These are phyloP conservation scores for Cinchona pubescens DNA, from an alignment of 257 asterid genomes.

Conservation along the genomic window DNA sequence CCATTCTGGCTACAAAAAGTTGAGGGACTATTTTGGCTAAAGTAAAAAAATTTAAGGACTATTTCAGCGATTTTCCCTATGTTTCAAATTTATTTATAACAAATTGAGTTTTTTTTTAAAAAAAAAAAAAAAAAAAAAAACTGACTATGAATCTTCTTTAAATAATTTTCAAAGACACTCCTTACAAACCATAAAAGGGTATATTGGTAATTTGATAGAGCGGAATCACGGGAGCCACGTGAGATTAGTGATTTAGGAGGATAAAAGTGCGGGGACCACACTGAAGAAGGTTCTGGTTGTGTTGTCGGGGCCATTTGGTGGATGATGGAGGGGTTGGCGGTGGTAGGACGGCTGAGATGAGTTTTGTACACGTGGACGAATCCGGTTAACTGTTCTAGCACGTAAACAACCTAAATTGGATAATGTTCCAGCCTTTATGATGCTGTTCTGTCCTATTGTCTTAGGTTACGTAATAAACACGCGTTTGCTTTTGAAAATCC, in stretches of 20 bases:
- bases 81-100: no score
- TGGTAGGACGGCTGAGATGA: constrained; percentile 40
- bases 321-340: constrained; percentile 37
- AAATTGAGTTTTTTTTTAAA: no score
- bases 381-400: constrained; percentile 26
- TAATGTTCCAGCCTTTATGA: constrained; percentile 34
- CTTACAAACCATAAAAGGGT: no score
- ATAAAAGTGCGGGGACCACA: constrained; percentile 45
- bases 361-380: constrained; percentile 41
- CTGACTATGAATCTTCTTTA: no score
- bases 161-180: no score
- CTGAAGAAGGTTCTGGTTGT: constrained; percentile 41
- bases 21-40: no score
- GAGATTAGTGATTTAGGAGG: constrained; percentile 24
- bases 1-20: no score
- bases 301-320: constrained; percentile 14
- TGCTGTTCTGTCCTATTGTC: constrained; percentile 33
- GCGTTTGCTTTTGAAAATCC: constrained; percentile 25
- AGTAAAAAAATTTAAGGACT: no score
- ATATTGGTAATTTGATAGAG: not conserved
- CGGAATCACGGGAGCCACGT: constrained; percentile 14
- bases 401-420: constrained; percentile 46
- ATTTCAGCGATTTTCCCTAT: no score
- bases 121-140: no score
- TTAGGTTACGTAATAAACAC: constrained; percentile 10